Evolutionary conservation across 2,329 filamentous ascomycete genomes (phyloP), one percentile per base, ranked within the genome.

Genomic region (Dendryphion nanum): DNA sequence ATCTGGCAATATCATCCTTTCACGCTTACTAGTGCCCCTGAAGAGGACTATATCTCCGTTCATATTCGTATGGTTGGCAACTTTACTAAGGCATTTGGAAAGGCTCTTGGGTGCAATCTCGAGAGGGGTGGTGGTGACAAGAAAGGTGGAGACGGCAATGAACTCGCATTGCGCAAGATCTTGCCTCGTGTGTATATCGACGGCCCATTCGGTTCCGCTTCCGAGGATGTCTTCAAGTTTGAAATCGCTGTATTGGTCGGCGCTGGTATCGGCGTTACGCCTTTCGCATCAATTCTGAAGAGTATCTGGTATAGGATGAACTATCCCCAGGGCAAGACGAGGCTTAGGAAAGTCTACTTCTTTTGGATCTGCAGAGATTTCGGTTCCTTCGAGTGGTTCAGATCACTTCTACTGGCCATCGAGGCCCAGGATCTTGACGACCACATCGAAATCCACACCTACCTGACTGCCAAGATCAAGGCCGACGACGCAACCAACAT

Each of bases 251-350:
- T 76, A 5, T 61, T 76, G 4, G 70, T 73, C 18, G 73, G 72
- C 46, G 71, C 71, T 1, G 74, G 73, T 57, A 75, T 75, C 40
- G 72, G 72, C 49, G 72, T 76, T 4, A 75, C 73, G 8, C 71
- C 72, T 5, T 76, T 76, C 51, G 74, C 73, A 12, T 73, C 69
- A 19, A 75, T 77, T 33, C 60, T 77, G 59, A 94, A 94, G 74
- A 89, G 85, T 37, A 91, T 94, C 68, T 94, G 88, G 88, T 94
- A 93, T 73, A 81, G 87, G 34, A 89, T 91, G 83, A 91, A 89
- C 75, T 90, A 88, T 68, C 85, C 85, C 3, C 83, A 87, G 63
- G 80, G 83, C 66, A 85, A 85, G 70, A 90, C 86, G 3, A 77
- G 86, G 4, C 75, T 94, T 30, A 78, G 83, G 57, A 94, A 93